phyloP scores from a whole-genome alignment of 495 filamentous ascomycete genomes.

The Penicillium dipodomyicola region DNA sequence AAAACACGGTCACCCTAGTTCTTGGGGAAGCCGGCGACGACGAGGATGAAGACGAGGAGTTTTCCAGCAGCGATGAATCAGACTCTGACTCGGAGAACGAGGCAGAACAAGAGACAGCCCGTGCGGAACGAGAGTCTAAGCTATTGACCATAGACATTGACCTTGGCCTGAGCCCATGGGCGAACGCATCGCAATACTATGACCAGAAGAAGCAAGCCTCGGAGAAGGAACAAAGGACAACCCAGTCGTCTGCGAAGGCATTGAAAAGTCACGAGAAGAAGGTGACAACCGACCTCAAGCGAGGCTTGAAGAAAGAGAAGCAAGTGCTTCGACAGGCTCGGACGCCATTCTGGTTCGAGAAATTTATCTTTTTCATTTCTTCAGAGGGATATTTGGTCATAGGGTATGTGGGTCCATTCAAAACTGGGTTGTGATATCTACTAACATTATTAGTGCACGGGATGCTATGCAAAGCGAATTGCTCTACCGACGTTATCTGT shows the following conservation, averaged over 20 bases:
- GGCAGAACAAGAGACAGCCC: conserved; percentile 32
- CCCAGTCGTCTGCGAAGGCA: conserved; percentile 77
- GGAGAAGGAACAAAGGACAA: conserved; percentile 81
- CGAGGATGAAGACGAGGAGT: conserved; percentile 53
- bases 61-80: conserved; percentile 59
- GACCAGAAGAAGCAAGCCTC: conserved; percentile 80
- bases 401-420: conserved; percentile 34
- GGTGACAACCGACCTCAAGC: conserved; percentile 78
- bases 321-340: conserved; percentile 78
- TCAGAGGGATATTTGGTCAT: conserved; percentile 94
- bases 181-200: conserved; percentile 89
- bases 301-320: conserved; percentile 88
- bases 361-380: conserved; percentile 91
- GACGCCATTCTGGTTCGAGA: conserved; percentile 90
- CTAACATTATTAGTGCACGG: conserved; percentile 55
- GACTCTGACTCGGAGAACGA: conserved; percentile 60
- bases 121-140: conserved; percentile 30
- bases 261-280: conserved; percentile 88
- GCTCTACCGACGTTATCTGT: conserved; percentile 78
- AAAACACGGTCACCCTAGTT: conserved; percentile 81
- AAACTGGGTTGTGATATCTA: background rate
- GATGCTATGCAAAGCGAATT: conserved; percentile 91
- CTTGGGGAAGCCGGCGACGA: conserved; percentile 68
- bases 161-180: conserved; percentile 75
- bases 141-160: conserved; percentile 76